Percentiles rank a stretch among this genome's conserved stretches.
Evolutionary conservation across 768 basidiomycete genomes (phyloP).

Genomic region (Russula dissimulans): DNA sequence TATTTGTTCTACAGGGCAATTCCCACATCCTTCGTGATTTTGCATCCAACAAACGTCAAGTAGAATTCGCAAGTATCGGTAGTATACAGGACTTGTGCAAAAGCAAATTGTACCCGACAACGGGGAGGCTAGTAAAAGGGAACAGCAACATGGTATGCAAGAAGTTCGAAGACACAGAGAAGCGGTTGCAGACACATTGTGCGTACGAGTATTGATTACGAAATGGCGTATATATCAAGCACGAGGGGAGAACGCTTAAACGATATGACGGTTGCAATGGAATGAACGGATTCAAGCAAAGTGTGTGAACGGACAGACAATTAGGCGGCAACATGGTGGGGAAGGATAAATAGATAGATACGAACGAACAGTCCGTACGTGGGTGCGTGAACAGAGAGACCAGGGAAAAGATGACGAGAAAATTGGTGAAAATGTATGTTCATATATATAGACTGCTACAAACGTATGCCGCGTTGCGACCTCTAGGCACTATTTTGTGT

Average conservation of each 20-base stretch:
- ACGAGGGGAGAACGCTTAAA: conserved; percentile 11
- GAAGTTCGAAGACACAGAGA: conserved; percentile 21
- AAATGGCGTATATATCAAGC: conserved; percentile 19
- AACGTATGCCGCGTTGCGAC: conserved; percentile 17
- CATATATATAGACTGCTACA: conserved; percentile 23
- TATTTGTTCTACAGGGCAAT: conserved; percentile 8
- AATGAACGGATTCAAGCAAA: conserved; percentile 10
- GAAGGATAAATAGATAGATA: conserved; percentile 18
- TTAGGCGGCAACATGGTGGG: conserved; percentile 13
- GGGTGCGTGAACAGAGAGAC: conserved; percentile 19
- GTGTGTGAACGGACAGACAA: conserved; percentile 17
- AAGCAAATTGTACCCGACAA: conserved; percentile 24
- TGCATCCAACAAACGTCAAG: conserved; percentile 12
- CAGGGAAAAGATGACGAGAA: conserved; percentile 15
- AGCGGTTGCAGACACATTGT: conserved; percentile 19
- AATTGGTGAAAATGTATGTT: conserved; percentile 18
- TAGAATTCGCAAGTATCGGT: conserved; percentile 21
- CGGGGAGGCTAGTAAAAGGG: conserved; percentile 23
- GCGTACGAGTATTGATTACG: conserved; percentile 23
- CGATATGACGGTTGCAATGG: conserved; percentile 16
- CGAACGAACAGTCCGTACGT: conserved; percentile 13
- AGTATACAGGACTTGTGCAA: conserved; percentile 25
- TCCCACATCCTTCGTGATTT: background rate
- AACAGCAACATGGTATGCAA: conserved; percentile 26
- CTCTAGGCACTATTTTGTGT: conserved; percentile 17